Conservation (phyloP, 305 asterid genomes). For the Nicotiana rustica region DNA sequence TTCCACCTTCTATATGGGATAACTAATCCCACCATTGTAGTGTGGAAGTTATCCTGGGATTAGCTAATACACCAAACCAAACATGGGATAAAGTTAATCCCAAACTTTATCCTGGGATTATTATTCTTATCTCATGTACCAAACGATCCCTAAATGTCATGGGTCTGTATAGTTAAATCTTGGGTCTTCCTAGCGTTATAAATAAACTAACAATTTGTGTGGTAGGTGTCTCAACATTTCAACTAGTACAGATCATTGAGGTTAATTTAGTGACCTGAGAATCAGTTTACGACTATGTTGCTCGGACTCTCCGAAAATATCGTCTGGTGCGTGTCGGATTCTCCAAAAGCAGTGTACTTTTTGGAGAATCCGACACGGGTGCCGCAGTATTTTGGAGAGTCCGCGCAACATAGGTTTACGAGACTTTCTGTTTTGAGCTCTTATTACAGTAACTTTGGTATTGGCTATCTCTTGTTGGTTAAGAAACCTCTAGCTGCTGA, state of each 20-base stretch:
- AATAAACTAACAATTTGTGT: background rate
- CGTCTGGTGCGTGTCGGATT: too few relatives aligned
- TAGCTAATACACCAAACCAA: too few relatives aligned
- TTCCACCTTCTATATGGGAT: too few relatives aligned
- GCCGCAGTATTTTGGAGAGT: too few relatives aligned
- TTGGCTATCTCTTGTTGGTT: background rate
- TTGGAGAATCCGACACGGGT: too few relatives aligned
- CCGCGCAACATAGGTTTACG: background rate
- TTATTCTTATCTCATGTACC: too few relatives aligned
- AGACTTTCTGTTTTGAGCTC: background rate
- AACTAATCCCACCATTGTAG: too few relatives aligned
- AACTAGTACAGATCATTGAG: background rate
- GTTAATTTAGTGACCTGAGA: background rate
- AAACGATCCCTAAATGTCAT: background rate
- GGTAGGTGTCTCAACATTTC: slow-evolving; percentile 24
- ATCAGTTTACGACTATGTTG: background rate
- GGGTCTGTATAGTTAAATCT: background rate
- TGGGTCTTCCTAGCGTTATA: background rate
- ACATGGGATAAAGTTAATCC: too few relatives aligned
- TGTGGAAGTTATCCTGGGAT: too few relatives aligned
- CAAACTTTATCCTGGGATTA: too few relatives aligned
- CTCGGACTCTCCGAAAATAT: too few relatives aligned
- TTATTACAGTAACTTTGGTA: slow-evolving; percentile 4
- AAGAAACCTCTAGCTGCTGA: slow-evolving; percentile 20
- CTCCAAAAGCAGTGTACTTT: too few relatives aligned